These are phyloP conservation scores for Evansstolkia leycettana DNA, from an alignment of 495 filamentous ascomycete genomes.

Conservation along the genomic window DNA sequence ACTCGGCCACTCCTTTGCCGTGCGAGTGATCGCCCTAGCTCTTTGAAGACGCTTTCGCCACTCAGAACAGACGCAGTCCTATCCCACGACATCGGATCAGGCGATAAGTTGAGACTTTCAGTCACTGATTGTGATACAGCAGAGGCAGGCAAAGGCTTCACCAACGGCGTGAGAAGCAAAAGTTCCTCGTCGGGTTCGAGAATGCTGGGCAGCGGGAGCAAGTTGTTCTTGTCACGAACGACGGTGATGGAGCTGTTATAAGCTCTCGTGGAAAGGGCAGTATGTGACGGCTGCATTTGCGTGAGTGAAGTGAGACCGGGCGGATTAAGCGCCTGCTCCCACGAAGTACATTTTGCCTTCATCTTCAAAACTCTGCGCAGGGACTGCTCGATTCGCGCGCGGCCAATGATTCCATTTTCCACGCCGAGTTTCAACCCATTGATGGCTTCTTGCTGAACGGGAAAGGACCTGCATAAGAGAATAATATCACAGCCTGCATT, in stretches of 20 bases:
- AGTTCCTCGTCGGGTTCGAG: conserved; percentile 75
- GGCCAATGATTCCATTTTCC: conserved; percentile 73
- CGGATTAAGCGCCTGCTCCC: conserved; percentile 73
- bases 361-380: conserved; percentile 59
- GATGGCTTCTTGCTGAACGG: conserved; percentile 78
- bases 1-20: conserved; percentile 71
- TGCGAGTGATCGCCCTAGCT: conserved; percentile 69
- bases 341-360: conserved; percentile 68
- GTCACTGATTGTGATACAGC: conserved; percentile 48
- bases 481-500: conserved; percentile 85
- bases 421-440: conserved; percentile 71
- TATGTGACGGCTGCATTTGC: conserved; percentile 68
- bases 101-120: conserved; percentile 36
- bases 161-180: conserved; percentile 67
- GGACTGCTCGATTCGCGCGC: conserved; percentile 61
- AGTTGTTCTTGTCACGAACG: conserved; percentile 65
- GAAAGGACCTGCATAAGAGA: conserved; percentile 71
- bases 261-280: conserved; percentile 63
- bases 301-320: conserved; percentile 58
- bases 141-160: conserved; percentile 77
- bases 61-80: conserved; percentile 59
- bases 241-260: conserved; percentile 82
- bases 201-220: conserved; percentile 65
- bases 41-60: conserved; percentile 77
- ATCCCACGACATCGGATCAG: conserved; percentile 46